phyloP scores from a whole-genome alignment of 1,139 yeast species.

The Yamadazyma dushanensis region DNA sequence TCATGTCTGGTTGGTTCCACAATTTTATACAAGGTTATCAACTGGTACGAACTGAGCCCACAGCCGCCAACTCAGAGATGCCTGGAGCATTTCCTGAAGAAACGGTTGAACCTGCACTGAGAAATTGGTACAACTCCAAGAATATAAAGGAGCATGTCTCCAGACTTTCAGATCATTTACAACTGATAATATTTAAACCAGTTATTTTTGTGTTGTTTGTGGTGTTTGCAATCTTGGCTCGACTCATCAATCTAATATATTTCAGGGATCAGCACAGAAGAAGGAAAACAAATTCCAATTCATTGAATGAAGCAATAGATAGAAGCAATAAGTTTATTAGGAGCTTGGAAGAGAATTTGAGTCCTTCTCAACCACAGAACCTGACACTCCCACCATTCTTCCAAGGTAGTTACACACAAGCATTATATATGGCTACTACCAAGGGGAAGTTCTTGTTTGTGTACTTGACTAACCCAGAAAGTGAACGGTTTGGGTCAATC shows the following conservation, averaged over 20 bases:
- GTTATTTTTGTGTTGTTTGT: slow-evolving; percentile 26
- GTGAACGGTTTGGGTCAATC: slow-evolving; percentile 60
- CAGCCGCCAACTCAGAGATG: slow-evolving; percentile 5
- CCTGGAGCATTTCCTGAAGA: slow-evolving; percentile 15
- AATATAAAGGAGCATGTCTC: slow-evolving; percentile 41
- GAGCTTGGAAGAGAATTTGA: slow-evolving; percentile 35
- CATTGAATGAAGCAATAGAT: slow-evolving; percentile 30
- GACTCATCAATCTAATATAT: slow-evolving; percentile 27
- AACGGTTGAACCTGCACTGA: slow-evolving; percentile 7
- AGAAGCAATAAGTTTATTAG: slow-evolving; percentile 35
- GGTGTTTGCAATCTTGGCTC: slow-evolving; percentile 25
- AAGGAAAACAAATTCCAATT: slow-evolving; percentile 4
- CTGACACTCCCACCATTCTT: slow-evolving; percentile 47
- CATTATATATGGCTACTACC: slow-evolving; percentile 64
- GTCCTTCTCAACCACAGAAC: slow-evolving; percentile 19
- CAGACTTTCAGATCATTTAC: slow-evolving; percentile 20
- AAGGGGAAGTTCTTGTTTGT: slow-evolving; percentile 72
- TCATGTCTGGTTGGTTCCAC: slow-evolving; percentile 9
- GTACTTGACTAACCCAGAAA: slow-evolving; percentile 71
- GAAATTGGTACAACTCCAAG: slow-evolving; percentile 17
- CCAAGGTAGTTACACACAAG: slow-evolving; percentile 78
- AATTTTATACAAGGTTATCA: slow-evolving; percentile 12
- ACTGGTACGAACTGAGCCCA: slow-evolving; percentile 8
- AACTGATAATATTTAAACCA: slow-evolving; percentile 28
- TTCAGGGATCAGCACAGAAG: slow-evolving; percentile 23